Evolutionary conservation across 208 protist species (phyloP), one percentile per base, ranked within the genome.

Genomic region (Trypanosoma conorhini): DNA sequence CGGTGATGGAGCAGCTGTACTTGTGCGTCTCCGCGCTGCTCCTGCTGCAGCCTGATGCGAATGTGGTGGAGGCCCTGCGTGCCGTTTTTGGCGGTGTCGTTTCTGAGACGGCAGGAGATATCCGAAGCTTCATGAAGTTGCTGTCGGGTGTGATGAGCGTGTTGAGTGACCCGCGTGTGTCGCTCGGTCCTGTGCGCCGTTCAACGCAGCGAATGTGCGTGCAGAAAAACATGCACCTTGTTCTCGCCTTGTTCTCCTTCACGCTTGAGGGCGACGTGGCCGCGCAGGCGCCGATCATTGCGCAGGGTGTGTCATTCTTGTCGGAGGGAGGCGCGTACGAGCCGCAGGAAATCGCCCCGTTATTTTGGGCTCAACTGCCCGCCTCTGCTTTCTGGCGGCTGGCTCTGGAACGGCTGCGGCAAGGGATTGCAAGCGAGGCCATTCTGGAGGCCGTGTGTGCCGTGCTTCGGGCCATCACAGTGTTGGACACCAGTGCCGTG

Each of bases 121-220:
- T 70, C 22, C 68, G 80, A 28, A 57, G 79, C 51, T 81, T 77
- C 54, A 35, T 74, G 38, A 55, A 70, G 26, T 54, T 88, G 5
- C 69, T 89, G n/a, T 67, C 79, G 10, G 67, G 72, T 3, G 62
- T 86, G 24, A 70, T 84, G 50, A 82, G 83, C 24, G 55, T 93
- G 13, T 74, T 96, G 22, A 76, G 70, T n/a, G 87, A 93, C 57
- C 67, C 71, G 21, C 81, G 84, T 17, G 77, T 96, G 0, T 48
- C 67, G 13, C 38, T 96, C 24, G 87, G 87, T 8, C 80, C 90
- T 3, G 74, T 93, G 22, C 80, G 82, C 5, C 83, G 90, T 0
- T 85, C 81, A 10, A 81, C 66, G 13, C 83, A 92, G 74, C 83
- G 86, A 33, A 58, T 72, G 15, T 61, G 73, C 26, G 17, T 93